Percentiles rank a stretch among this genome's conserved stretches.
These are phyloP conservation scores for Larix kaempferi DNA, from an alignment of 75 land plant genomes.

Conservation along the genomic window DNA sequence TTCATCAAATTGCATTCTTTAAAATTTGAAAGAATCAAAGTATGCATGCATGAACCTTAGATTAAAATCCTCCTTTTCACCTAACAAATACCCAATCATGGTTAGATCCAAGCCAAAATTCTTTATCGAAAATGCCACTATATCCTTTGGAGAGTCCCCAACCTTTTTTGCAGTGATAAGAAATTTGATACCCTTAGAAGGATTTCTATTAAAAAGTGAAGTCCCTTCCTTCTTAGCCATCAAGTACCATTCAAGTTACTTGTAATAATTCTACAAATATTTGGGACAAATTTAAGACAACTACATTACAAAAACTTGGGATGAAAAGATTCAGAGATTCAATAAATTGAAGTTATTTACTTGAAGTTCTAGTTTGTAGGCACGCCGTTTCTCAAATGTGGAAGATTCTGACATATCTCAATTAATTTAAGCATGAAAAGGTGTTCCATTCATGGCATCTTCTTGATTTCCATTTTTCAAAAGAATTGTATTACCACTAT, in stretches of 20 bases:
- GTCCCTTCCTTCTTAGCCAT: constrained; percentile 68
- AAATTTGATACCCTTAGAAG: constrained; percentile 83
- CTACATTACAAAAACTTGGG: constrained; percentile 2
- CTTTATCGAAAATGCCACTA: constrained; percentile 65
- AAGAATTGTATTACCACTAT: constrained; percentile 11
- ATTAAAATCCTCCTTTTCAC: constrained; percentile 84
- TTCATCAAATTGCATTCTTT: constrained; percentile 82
- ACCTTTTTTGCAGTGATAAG: constrained; percentile 68
- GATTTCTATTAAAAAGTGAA: constrained; percentile 83
- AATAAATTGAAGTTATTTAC: constrained; percentile 34
- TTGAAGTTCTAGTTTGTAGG: constrained; percentile 73
- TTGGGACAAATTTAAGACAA: not conserved
- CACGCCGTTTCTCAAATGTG: constrained; percentile 73
- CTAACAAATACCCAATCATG: constrained; percentile 90
- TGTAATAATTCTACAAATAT: not conserved
- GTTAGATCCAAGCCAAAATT: constrained; percentile 63
- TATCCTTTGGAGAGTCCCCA: constrained; percentile 70
- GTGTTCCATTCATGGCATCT: constrained; percentile 32
- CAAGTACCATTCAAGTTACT: not conserved
- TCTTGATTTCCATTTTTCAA: constrained; percentile 41
- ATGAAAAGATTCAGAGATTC: not conserved
- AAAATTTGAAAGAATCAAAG: constrained; percentile 83
- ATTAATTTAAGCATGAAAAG: constrained; percentile 41
- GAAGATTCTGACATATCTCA: constrained; percentile 57
- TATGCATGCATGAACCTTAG: constrained; percentile 94